phyloP scores from a whole-genome alignment of 495 filamentous ascomycete genomes.

The Pseudoneurospora amorphoporcata region DNA sequence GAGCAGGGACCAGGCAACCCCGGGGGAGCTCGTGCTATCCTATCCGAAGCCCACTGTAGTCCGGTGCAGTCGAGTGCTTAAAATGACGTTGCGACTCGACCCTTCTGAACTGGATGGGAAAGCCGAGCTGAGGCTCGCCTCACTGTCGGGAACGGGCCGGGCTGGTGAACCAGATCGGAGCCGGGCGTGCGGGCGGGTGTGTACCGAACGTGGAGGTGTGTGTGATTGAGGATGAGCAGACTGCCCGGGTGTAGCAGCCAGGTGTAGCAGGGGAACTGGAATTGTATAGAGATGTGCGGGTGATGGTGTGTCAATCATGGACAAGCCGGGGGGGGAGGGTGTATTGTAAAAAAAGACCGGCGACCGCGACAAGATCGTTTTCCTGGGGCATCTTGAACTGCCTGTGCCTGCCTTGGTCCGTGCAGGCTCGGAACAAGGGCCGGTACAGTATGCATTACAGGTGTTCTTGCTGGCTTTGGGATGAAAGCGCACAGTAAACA shows the following conservation, averaged over 20 bases:
- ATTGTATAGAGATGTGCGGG: neutral
- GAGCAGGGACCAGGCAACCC: neutral
- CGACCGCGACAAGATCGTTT: neutral
- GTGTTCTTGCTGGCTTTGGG: neutral
- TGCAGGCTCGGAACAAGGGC: neutral
- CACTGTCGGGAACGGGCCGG: neutral
- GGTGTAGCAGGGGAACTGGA: neutral
- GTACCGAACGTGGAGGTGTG: neutral
- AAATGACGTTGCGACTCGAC: slow-evolving; percentile 1
- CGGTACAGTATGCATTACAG: neutral
- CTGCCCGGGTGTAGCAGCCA: neutral
- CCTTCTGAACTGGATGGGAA: neutral
- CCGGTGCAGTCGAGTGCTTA: neutral
- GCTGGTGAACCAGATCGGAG: neutral
- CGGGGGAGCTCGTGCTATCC: neutral
- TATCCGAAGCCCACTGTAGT: neutral
- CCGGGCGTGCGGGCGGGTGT: neutral
- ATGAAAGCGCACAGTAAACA: neutral
- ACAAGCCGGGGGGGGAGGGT: neutral
- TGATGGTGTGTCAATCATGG: neutral
- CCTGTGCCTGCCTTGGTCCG: neutral
- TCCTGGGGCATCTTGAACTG: neutral
- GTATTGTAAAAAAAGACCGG: neutral
- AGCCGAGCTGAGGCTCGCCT: neutral
- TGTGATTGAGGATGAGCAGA: neutral